Evolutionary conservation across 768 basidiomycete genomes (phyloP).

Genomic region (Phlebiopsis gigantea): DNA sequence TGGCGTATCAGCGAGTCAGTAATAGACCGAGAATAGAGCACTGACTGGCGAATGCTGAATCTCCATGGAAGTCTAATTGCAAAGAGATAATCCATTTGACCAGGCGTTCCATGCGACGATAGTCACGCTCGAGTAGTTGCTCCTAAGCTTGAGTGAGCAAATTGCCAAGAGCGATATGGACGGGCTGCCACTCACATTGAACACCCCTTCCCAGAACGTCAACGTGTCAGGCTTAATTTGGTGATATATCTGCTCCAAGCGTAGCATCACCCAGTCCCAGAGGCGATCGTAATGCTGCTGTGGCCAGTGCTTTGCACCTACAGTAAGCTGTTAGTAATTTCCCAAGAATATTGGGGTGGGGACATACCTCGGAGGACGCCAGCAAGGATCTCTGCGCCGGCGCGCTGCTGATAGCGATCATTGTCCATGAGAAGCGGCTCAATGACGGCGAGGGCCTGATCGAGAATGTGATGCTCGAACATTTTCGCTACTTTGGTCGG

Average conservation of each 20-base stretch:
- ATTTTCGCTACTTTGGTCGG: constrained; percentile 52
- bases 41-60: constrained; percentile 84
- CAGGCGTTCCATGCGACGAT: constrained; percentile 66
- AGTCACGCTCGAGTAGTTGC: constrained; percentile 65
- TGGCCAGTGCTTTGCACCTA: constrained; percentile 85
- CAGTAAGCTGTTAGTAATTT: background rate
- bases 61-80: constrained; percentile 76
- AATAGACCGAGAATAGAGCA: constrained; percentile 11
- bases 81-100: constrained; percentile 74
- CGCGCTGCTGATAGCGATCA: constrained; percentile 84
- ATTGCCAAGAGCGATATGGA: background rate
- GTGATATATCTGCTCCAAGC: constrained; percentile 56
- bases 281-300: constrained; percentile 43
- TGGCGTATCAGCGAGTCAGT: constrained; percentile 1
- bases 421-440: constrained; percentile 59
- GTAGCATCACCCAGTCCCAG: constrained; percentile 68
- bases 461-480: constrained; percentile 48
- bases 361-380: constrained; percentile 68
- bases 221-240: constrained; percentile 86
- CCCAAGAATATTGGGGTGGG: constrained; percentile 7
- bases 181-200: constrained; percentile 39
- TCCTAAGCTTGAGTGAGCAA: constrained; percentile 14
- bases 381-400: constrained; percentile 66
- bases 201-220: constrained; percentile 64
- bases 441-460: constrained; percentile 46